Base-by-base conservation (phyloP, 441 rosid species). In the Monsonia emarginata region DNA sequence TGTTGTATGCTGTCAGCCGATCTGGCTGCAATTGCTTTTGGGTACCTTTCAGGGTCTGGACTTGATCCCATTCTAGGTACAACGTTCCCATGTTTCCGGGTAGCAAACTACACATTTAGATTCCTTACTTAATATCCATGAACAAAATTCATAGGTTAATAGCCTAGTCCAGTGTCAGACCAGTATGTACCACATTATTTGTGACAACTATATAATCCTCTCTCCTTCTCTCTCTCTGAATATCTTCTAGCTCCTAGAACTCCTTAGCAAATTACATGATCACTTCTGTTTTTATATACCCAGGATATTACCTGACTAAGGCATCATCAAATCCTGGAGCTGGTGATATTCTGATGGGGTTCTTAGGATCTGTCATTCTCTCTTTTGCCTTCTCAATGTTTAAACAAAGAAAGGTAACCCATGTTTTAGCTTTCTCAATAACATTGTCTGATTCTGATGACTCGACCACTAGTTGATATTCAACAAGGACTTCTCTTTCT, bases 301-400 rank as follows among this genome's bases (percentile, higher is more conserved):
- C 83, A 92, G 98, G 94, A 71, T 70, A 78, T 79, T 93, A 90
- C 77, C 93, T 93, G 64, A 93, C 98, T 6, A 88, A 90, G 69
- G 81, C 70, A 52, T 71, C 90, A 63, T 79, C 89, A 10, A 82
- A 93, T 81, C 97, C 98, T 5, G 97, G 97, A 67, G 97, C 98
- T 78, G 98, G 98, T 73, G 98, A 93, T 76, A 76, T 93, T 21
- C 75, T 93, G 61, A 90, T 93, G 98, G 97, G 95, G 48, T 93
- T 93, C 79, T 77, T 93, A 77, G 98, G 97, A 65, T 87, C 97
- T 64, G 97, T 93, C 22, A 93, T 93, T 70, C 91, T 93, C 75
- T 88, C 97, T 65, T 93, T 90, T 42, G 91, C 98, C 60, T 93
- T 93, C 77, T 86, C 98, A 64, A 93, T 90, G 98, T 93, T 93